A percentile compares a stretch with the other conserved stretches of the same genome.
Evolutionary conservation across 1,284 basidiomycete species (phyloP).

Genomic region (Sanghuangporus weigelae): DNA sequence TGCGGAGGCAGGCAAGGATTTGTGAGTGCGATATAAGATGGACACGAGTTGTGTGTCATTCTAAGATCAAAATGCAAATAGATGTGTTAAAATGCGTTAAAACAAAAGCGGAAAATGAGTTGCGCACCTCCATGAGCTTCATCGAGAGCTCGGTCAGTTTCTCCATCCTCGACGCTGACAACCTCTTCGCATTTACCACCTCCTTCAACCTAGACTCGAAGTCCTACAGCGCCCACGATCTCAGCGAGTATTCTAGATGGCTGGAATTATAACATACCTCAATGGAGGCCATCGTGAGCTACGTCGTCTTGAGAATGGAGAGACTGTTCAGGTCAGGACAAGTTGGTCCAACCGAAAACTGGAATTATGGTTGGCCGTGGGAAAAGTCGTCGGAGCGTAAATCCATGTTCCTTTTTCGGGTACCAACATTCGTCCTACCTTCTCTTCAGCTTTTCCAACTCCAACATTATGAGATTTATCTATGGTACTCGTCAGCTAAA

Average conservation of each 20-base stretch:
- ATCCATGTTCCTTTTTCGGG: neutral
- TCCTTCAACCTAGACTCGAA: conserved; percentile 78
- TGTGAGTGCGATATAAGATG: conserved; percentile 80
- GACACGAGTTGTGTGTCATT: conserved; percentile 83
- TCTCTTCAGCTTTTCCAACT: too few species aligned
- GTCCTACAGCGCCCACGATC: conserved; percentile 32
- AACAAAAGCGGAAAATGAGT: neutral
- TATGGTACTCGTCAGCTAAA: too few species aligned
- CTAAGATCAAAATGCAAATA: conserved; percentile 32
- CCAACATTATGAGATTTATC: too few species aligned
- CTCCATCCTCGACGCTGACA: conserved; percentile 81
- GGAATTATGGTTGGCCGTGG: neutral
- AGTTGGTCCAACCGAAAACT: neutral
- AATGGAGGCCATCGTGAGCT: neutral
- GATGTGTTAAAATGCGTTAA: neutral
- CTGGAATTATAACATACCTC: neutral
- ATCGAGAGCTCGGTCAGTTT: conserved; percentile 69
- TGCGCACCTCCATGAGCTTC: conserved; percentile 65
- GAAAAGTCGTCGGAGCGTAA: neutral
- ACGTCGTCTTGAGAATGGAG: neutral
- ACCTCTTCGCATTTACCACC: conserved; percentile 71
- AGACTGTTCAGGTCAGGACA: neutral
- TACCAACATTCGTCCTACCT: neutral
- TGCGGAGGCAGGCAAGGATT: conserved; percentile 54
- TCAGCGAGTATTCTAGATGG: neutral